Evolutionary conservation across 1,284 basidiomycete genomes (phyloP).

Genomic region (Xerocomus minutiporus): DNA sequence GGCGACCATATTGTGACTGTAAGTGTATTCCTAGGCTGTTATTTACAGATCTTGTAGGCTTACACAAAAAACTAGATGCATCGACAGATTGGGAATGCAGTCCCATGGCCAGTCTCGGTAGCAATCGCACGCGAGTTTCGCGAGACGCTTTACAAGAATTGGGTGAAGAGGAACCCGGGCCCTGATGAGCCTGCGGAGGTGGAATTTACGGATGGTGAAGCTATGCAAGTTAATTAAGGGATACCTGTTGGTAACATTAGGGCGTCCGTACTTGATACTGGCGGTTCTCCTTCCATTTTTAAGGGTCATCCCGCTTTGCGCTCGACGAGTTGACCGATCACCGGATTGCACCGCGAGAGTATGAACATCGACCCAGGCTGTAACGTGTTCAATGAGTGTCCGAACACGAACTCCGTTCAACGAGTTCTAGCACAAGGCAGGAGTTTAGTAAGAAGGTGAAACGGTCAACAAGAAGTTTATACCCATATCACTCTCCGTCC

Average conservation of each 20-base stretch:
- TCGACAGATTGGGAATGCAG: conserved; percentile 73
- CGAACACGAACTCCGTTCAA: background rate
- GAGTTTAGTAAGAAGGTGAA: background rate
- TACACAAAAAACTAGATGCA: conserved; percentile 49
- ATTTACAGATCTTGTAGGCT: conserved; percentile 1
- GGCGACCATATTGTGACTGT: conserved; percentile 55
- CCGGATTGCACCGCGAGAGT: too few species aligned
- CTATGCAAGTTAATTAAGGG: background rate
- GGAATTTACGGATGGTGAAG: conserved; percentile 5
- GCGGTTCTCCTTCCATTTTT: too few species aligned
- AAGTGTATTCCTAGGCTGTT: conserved; percentile 22
- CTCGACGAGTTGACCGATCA: too few species aligned
- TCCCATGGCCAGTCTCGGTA: conserved; percentile 56
- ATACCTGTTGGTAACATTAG: too few species aligned
- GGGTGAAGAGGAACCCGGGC: conserved; percentile 34
- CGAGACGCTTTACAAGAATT: conserved; percentile 46
- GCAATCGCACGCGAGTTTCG: conserved; percentile 62
- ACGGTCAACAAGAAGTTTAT: background rate
- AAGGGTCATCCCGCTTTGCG: too few species aligned
- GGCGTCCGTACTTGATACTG: too few species aligned
- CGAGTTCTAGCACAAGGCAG: background rate
- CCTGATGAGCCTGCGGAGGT: conserved; percentile 6
- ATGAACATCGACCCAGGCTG: background rate
- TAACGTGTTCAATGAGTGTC: background rate
- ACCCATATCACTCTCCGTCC: background rate